Base-by-base conservation (phyloP, 352 stramenopile species). In the Phytophthora rubi region DNA sequence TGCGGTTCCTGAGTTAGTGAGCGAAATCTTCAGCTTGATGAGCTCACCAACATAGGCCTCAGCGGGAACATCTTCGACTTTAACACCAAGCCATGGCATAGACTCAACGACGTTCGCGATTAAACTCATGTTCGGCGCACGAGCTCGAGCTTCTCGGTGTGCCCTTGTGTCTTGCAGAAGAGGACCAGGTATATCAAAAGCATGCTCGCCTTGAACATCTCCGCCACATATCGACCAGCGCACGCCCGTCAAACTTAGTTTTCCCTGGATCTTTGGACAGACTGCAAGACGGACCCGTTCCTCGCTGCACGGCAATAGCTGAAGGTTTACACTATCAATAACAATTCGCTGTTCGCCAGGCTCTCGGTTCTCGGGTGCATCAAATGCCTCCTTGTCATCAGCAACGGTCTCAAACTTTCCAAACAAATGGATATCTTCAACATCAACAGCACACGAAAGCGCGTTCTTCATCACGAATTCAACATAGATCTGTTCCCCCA, bases 381-480 rank as follows among this genome's bases (percentile, higher is more conserved):
- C 76, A 59, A 91, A 83, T 4, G 52, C 55, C 16, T 68, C 76
- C 3, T 59, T 56, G 16, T 72, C 52, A 23, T 76, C 56, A 32
- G 60, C 58, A 1, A 53, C 44, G 9, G 69, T 55, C 47, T 92
- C 83, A 51, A 93, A 92, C 33, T 78, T 86, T n/a, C 88, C 88
- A 64, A 81, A 94, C 21, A 96, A 75, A 65, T 94, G 88, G 64
- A 96, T 90, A 51, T 89, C 76, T 30, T 91, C 82, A 8, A 96
- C 82, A 52, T 93, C 86, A 23, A 96, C 88, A 5, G 88, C 88
- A 61, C 86, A 94, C 13, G 87, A 93, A 2, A 96, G 73, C 9
- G 86, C 83, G 57, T 96, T 96, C 62, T 94, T 94, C 84, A 96
- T 92, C 39, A 93, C 81, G 67, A 96, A 94, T 58, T 96, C 88